These are phyloP conservation scores for Leccinum aurantiacum DNA, from an alignment of 768 basidiomycete genomes.

Conservation along the genomic window DNA sequence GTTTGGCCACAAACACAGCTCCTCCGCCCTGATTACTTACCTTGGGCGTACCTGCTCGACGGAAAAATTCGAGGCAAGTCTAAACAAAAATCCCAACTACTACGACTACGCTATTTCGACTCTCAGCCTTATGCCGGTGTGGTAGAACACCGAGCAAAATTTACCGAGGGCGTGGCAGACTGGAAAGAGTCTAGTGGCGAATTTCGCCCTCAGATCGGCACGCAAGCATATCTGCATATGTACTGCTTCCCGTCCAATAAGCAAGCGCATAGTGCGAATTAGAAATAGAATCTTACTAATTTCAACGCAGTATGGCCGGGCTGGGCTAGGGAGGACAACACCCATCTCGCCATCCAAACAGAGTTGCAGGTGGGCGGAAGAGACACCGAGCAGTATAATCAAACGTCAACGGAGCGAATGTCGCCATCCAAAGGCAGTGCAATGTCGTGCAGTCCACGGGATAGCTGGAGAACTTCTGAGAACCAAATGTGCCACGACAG, in stretches of 20 bases:
- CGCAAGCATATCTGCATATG: not conserved
- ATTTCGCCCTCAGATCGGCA: conserved; percentile 5
- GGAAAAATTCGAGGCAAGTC: conserved; percentile 10
- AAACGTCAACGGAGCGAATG: not conserved
- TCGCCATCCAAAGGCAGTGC: conserved; percentile 28
- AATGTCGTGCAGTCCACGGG: conserved; percentile 15
- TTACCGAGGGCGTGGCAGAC: not conserved
- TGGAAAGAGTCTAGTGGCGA: not conserved
- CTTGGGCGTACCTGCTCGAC: conserved; percentile 14
- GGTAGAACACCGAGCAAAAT: not conserved
- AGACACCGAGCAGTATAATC: not conserved
- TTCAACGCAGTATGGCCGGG: not conserved
- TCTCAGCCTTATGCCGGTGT: not conserved
- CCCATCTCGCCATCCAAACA: not conserved
- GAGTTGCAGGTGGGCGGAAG: not conserved
- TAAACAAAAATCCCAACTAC: conserved; percentile 14
- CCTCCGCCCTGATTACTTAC: conserved; percentile 28
- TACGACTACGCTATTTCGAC: conserved; percentile 6
- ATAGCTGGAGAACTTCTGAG: conserved; percentile 3
- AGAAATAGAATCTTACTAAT: conserved; percentile 8
- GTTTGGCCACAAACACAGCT: conserved; percentile 32
- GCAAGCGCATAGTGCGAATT: not conserved
- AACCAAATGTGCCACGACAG: not conserved
- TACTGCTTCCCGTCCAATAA: conserved; percentile 6
- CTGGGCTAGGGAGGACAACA: not conserved